A percentile compares a stretch with the other conserved stretches of the same genome.
phyloP scores from a whole-genome alignment of 2,329 filamentous ascomycete genomes.

The Fusarium heterosporum region DNA sequence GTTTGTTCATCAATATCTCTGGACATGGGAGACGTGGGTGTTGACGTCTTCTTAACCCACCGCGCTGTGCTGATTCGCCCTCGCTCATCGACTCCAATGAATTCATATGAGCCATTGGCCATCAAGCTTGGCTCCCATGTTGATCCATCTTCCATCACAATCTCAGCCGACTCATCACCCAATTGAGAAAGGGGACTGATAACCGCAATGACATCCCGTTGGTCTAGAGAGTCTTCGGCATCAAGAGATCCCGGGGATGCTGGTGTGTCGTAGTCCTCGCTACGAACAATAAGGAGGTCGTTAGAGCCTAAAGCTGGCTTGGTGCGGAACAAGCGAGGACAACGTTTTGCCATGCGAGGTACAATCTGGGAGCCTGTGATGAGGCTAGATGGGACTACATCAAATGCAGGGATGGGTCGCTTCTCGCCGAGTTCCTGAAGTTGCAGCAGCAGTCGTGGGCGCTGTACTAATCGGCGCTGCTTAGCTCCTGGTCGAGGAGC shows the following conservation, averaged over 20 bases:
- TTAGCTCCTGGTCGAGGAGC: conserved; percentile 68
- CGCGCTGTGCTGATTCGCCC: conserved; percentile 71
- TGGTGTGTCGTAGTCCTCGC: conserved; percentile 70
- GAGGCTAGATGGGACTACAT: conserved; percentile 77
- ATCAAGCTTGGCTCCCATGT: conserved; percentile 67
- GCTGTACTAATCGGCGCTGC: conserved; percentile 74
- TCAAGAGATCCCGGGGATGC: conserved; percentile 50
- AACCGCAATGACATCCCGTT: conserved; percentile 72
- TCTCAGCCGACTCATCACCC: conserved; percentile 68
- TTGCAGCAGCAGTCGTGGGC: conserved; percentile 77
- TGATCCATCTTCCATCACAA: conserved; percentile 73
- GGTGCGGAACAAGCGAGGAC: conserved; percentile 72
- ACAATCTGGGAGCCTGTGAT: conserved; percentile 67
- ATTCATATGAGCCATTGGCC: conserved; percentile 72
- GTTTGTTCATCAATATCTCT: conserved; percentile 37
- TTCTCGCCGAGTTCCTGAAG: conserved; percentile 73
- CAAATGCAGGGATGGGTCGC: conserved; percentile 75
- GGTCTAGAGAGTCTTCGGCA: conserved; percentile 60
- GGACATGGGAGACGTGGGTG: conserved; percentile 34
- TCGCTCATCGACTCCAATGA: conserved; percentile 68
- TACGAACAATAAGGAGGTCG: conserved; percentile 77
- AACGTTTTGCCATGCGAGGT: conserved; percentile 68
- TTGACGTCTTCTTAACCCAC: conserved; percentile 69
- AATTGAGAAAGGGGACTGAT: conserved; percentile 69
- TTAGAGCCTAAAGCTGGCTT: conserved; percentile 73